Base-by-base conservation (phyloP, 306 rosid genomes). In the Acacia crassicarpa region DNA sequence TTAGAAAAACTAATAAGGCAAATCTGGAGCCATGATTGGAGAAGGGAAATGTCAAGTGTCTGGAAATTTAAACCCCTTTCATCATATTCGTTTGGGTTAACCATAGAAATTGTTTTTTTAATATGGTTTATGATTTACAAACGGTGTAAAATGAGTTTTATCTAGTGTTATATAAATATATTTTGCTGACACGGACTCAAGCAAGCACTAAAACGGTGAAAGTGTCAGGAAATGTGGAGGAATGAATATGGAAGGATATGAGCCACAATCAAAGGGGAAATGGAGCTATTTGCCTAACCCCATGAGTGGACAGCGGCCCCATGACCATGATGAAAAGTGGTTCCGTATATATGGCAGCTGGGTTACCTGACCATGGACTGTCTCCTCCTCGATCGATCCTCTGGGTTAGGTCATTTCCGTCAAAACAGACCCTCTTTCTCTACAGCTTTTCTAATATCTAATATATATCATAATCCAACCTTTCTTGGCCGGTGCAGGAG, bases 251-350 rank as follows among this genome's bases (percentile, higher is more conserved):
- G 80, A 71, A 40, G 35, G 63, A 77, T 81, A 38, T 38, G 41
- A 38, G 6, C 78, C 76, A 23, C 62, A 33, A 63, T 65, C 13
- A 54, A 54, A 56, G 46, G 66, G 44, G 11, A 0, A 6, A 56
- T 14, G 30, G 73, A 73, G 71, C 70, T 77, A 77, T 76, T 67
- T 83, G 75, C 81, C 86, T 66, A 77, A 46, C 35, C 59, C 51
- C 49, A 40, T 53, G 30, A 54, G 51, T 56, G 72, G 87, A 76
- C 72, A 62, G 1, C 38, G 72, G 49, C 63, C 61, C 74, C 83
- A 58, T 61, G 49, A 67, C 11, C 51, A 81, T 68, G 30, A 56
- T 77, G 77, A 32, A 66, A 76, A 80, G 69, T 33, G 69, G 49
- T 66, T 78, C 65, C 71, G 1, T 14, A 6, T 49, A 63, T 32